Percentiles rank a stretch among this genome's conserved stretches.
phyloP scores from a whole-genome alignment of 441 rosid genomes.

The Omphalea diandra region DNA sequence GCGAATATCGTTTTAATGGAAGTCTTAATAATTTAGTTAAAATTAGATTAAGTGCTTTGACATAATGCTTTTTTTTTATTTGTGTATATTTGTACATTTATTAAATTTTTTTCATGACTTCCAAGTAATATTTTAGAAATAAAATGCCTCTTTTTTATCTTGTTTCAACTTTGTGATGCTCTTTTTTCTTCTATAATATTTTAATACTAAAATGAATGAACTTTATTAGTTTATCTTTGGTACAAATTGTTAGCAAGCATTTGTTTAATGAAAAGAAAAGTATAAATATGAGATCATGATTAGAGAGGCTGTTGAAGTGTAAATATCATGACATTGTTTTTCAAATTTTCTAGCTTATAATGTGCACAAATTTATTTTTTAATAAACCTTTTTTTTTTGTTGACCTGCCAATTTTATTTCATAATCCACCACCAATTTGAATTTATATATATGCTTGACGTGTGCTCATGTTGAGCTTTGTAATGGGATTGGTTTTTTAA shows the following conservation, averaged over 20 bases:
- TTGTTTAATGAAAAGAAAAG: background rate
- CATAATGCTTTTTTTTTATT: too few relatives aligned
- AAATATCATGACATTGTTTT: background rate
- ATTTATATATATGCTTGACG: background rate
- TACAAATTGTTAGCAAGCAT: background rate
- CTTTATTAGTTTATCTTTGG: background rate
- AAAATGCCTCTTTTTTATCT: too few relatives aligned
- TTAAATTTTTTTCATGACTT: too few relatives aligned
- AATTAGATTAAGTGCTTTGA: too few relatives aligned
- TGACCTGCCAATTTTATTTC: too few relatives aligned
- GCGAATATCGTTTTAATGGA: too few relatives aligned
- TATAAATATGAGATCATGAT: background rate
- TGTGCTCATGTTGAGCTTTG: background rate
- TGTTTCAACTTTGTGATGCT: background rate
- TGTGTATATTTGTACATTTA: too few relatives aligned
- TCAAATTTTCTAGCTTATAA: too few relatives aligned
- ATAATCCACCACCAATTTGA: background rate
- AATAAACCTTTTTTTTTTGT: too few relatives aligned
- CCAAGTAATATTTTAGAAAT: too few relatives aligned
- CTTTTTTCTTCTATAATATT: too few relatives aligned
- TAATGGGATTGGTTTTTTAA: background rate
- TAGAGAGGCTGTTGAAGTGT: conserved; percentile 12
- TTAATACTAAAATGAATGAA: background rate
- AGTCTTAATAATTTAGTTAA: too few relatives aligned
- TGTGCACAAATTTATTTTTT: background rate